phyloP scores from a whole-genome alignment of 306 rosid species.

The Glycyrrhiza uralensis region DNA sequence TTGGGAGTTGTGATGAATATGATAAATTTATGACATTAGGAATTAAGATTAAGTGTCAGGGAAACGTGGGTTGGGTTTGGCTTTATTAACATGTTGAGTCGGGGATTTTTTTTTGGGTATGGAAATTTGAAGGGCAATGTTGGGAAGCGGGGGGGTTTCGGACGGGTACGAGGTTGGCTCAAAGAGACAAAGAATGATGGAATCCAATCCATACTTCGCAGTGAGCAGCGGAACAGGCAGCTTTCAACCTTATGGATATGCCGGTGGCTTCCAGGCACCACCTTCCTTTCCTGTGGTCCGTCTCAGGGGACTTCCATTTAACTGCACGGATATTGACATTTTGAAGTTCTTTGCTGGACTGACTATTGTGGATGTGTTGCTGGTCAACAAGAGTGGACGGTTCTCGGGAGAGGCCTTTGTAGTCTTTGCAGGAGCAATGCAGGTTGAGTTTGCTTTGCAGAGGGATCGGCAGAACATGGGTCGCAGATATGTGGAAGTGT shows the following conservation, averaged over 20 bases:
- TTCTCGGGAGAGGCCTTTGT: constrained; percentile 98
- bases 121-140: constrained; percentile 95
- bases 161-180: constrained; percentile 99
- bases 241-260: constrained; percentile 43
- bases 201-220: constrained; percentile 99
- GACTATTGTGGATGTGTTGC: constrained; percentile 88
- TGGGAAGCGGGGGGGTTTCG: constrained; percentile 99
- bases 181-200: constrained; percentile 99
- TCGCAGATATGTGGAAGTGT: constrained; percentile 92
- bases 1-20: constrained; percentile 23
- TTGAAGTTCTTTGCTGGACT: constrained; percentile 96
- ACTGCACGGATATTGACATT: constrained; percentile 90
- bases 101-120: constrained; percentile 95
- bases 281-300: constrained; percentile 92
- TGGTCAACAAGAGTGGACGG: constrained; percentile 94
- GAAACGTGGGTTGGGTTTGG: constrained; percentile 86
- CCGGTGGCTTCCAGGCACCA: constrained; percentile 42
- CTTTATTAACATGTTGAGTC: constrained; percentile 95
- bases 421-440: constrained; percentile 90
- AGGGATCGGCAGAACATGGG: constrained; percentile 97
- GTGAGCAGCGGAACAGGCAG: constrained; percentile 79
- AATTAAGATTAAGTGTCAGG: constrained; percentile 60
- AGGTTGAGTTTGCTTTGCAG: constrained; percentile 86
- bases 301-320: constrained; percentile 96
- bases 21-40: constrained; percentile 29